These are phyloP conservation scores for Boehmeria nivea DNA, from an alignment of 306 rosid genomes.

Conservation along the genomic window DNA sequence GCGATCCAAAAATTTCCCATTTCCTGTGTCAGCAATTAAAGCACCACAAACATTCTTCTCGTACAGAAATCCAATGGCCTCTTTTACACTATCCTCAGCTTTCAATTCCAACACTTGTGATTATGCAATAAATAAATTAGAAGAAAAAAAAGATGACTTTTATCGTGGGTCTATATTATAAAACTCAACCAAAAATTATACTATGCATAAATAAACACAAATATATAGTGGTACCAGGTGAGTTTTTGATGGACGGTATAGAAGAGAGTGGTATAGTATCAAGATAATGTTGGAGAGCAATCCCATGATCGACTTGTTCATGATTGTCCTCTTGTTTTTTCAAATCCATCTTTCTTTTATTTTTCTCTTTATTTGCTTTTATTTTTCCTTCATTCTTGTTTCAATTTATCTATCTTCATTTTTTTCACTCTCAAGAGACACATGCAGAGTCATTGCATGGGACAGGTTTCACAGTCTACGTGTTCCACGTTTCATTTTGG, in stretches of 20 bases:
- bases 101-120: slow-evolving; percentile 52
- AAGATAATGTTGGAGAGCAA: slow-evolving; percentile 36
- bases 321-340: slow-evolving; percentile 16
- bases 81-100: slow-evolving; percentile 41
- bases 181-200: too few relatives aligned
- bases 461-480: too few relatives aligned
- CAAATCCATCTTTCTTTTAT: too few relatives aligned
- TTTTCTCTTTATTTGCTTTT: too few relatives aligned
- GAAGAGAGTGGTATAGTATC: slow-evolving; percentile 45
- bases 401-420: too few relatives aligned
- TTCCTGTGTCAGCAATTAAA: slow-evolving; percentile 30
- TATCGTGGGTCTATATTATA: background rate
- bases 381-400: background rate
- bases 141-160: background rate
- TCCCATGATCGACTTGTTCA: too few relatives aligned
- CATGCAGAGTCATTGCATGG: too few relatives aligned
- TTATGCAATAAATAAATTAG: too few relatives aligned
- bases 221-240: slow-evolving; percentile 28
- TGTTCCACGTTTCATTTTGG: too few relatives aligned
- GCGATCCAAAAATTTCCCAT: slow-evolving; percentile 28
- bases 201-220: background rate
- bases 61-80: slow-evolving; percentile 44
- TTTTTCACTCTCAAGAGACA: too few relatives aligned
- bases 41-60: slow-evolving; percentile 40
- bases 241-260: slow-evolving; percentile 39